Base-by-base conservation (phyloP, 2,329 filamentous ascomycete species). In the Acarospora socialis region DNA sequence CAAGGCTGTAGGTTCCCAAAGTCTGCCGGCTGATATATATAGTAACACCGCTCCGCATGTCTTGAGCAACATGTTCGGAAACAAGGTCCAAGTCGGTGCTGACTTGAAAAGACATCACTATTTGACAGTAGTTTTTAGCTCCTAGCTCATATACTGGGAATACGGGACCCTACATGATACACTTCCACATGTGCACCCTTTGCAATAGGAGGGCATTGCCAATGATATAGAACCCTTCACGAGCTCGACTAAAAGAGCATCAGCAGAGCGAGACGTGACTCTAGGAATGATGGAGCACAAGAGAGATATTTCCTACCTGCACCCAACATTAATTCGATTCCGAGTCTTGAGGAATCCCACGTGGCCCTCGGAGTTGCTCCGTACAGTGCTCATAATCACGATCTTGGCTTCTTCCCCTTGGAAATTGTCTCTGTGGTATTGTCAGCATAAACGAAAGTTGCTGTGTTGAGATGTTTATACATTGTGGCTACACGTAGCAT, bases 371-470 rank as follows among this genome's bases (percentile, higher is more conserved):
- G 14, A 12, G 21, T 51, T 51, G 37, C 51, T 53, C 39, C 51
- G 39, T 2, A 55, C 52, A 1, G 43, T 43, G 18, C 44, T 48
- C 4, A 55, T 36, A 7, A 55, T 45, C 30, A 54, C 38, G 3
- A 54, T 35, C 27, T 47, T 54, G 10, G 50, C 50, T 31, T 55
- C 51, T 39, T 54, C 51, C 4, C 52, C 51, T 35, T 55, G 51
- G 27, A 53, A 53, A 31, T 52, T 52, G 40, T 53, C 44, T 18
- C 34, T 37, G 20, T n/a, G 16, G 20, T 3, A 8, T 15, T 13
- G 15, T 36, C 21, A 26, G 28, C 16, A 21, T 5, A 7, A 12
- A 26, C 10, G 19, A 13, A 14, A 3, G 7, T 14, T 13, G 10
- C 8, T 5, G 12, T 16, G 7, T 14, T 9, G 20, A n/a, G 15